A percentile compares a stretch with the other conserved stretches of the same genome.
phyloP scores from a whole-genome alignment of 176 grass and related monocot genomes.

The Metroxylon sagu region DNA sequence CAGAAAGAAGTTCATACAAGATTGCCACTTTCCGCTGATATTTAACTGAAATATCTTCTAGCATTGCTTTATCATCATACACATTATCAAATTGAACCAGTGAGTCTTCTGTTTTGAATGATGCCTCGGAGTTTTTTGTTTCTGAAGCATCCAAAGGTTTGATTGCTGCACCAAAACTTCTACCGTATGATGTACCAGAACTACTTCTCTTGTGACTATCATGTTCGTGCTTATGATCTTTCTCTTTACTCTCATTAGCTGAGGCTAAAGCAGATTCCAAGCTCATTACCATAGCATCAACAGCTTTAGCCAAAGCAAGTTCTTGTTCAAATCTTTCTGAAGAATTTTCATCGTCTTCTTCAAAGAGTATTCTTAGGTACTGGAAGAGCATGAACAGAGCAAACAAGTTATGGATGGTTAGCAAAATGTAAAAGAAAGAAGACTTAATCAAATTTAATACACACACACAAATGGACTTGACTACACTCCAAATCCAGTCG shows the following conservation, averaged over 20 bases:
- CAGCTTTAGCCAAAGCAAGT: constrained; percentile 65
- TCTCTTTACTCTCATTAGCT: constrained; percentile 13
- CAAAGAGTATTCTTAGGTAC: constrained; percentile 71
- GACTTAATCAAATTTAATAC: no score
- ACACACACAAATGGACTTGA: no score
- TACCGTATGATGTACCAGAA: neutral
- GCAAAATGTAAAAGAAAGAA: no score
- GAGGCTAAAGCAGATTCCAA: constrained; percentile 24
- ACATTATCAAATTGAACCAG: neutral
- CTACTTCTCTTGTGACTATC: neutral
- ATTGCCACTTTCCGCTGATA: constrained; percentile 60
- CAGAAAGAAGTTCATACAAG: constrained; percentile 85
- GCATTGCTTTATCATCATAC: constrained; percentile 9
- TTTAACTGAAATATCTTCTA: constrained; percentile 36
- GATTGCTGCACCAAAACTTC: neutral
- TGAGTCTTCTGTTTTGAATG: constrained; percentile 6
- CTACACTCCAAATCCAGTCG: no score
- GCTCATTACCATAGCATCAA: constrained; percentile 80
- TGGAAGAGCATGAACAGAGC: constrained; percentile 14
- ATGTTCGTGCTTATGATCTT: neutral
- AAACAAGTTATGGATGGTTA: no score
- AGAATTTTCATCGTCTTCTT: constrained; percentile 61
- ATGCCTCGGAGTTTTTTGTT: constrained; percentile 7
- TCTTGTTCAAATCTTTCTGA: constrained; percentile 64
- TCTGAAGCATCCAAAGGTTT: constrained; percentile 6